Evolutionary conservation across 2,329 filamentous ascomycete genomes (phyloP), one percentile per base, ranked within the genome.

Genomic region (Fonsecaea monophora): DNA sequence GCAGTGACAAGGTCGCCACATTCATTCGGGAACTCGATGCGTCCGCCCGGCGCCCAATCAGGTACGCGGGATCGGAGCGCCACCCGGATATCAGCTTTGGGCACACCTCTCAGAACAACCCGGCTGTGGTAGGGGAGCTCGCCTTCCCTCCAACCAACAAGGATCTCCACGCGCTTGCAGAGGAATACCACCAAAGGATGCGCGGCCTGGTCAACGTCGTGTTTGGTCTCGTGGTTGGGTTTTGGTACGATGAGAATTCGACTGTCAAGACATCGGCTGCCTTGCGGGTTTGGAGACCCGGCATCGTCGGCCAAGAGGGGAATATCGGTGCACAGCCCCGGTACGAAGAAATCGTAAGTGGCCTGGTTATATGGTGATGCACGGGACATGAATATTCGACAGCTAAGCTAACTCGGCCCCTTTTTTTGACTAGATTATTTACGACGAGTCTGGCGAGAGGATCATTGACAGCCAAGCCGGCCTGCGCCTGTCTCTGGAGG

Each of bases 401-500:
- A 3, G 40, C 40, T 45, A 45, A 45, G 5, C 40, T 32, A 32
- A 32, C 30, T 4, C 30, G 6, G 0, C 30, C 30, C 30, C 30
- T 3, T 6, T 32, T n/a, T 45, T 18, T 18, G 15, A 2, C n/a
- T 45, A 45, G 40, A 45, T 7, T 15, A 1, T 45, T 18, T 45
- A 18, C 18, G 40, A 45, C 40, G 40, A 45, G 40, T 45, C n/a
- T 45, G 40, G 40, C 12, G n/a, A 58, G 13, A 58, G 35, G 21
- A 58, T 38, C 13, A 15, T 38, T 12, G 55, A 58, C 55, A 15
- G 9, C 5, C 35, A 58, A 4, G 12, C 35, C 35, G 55, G 55
- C 55, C 25, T 58, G 18, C 21, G 55, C 21, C 12, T 58, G 32
- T 58, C 35, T 4, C 55, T 58, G 2, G 35, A 40, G 21, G 55